A percentile compares a stretch with the other conserved stretches of the same genome.
phyloP scores from a whole-genome alignment of 805 yeast genomes.

The Saturnispora gosingensis region DNA sequence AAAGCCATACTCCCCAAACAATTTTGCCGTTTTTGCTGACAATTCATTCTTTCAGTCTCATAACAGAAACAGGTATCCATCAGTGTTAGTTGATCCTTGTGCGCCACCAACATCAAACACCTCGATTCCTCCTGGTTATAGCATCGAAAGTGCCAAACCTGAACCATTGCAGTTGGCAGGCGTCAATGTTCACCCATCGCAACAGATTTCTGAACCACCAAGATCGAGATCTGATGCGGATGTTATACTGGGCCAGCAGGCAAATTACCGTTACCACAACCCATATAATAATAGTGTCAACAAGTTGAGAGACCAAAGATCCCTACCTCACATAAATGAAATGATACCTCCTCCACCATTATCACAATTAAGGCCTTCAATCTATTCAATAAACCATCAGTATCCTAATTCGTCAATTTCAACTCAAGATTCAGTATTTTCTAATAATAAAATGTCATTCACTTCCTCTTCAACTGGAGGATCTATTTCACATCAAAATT shows the following conservation, averaged over 20 bases:
- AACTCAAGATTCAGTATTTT: slow-evolving; percentile 5
- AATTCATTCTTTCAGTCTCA: slow-evolving; percentile 21
- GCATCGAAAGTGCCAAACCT: not conserved
- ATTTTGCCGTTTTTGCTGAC: slow-evolving; percentile 14
- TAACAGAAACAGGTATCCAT: slow-evolving; percentile 36
- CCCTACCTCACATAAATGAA: not conserved
- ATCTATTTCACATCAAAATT: not conserved
- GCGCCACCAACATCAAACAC: slow-evolving; percentile 29
- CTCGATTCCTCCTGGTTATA: slow-evolving; percentile 1
- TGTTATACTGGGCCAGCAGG: not conserved
- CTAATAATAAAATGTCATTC: slow-evolving; percentile 1
- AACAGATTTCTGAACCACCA: not conserved
- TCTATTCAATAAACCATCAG: not conserved
- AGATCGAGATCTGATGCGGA: slow-evolving; percentile 4
- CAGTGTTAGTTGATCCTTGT: slow-evolving; percentile 41
- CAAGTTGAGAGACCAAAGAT: not conserved
- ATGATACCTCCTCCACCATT: not conserved
- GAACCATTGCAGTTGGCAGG: not conserved
- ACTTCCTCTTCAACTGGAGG: not conserved
- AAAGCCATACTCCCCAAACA: slow-evolving; percentile 12
- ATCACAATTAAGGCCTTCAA: slow-evolving; percentile 3
- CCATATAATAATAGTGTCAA: not conserved
- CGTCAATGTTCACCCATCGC: not conserved
- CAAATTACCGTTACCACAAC: not conserved
- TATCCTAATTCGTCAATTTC: not conserved